A percentile compares a stretch with the other conserved stretches of the same genome.
Conservation (phyloP, 129 eudicot species). For the Helichrysum umbraculigerum region DNA sequence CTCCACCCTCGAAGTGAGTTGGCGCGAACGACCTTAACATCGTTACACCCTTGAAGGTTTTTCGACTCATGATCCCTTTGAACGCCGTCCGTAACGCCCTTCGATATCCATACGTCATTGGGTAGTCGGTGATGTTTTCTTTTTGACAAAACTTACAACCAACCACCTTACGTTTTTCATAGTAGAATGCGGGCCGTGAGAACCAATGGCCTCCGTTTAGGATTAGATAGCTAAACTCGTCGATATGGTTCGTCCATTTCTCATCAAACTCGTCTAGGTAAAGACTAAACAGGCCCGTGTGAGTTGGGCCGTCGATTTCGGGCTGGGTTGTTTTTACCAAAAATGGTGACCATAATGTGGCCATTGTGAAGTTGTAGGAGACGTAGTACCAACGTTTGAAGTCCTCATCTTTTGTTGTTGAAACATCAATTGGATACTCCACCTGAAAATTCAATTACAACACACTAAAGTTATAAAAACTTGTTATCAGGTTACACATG, state of each 20-base stretch:
- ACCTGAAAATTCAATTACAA: constrained; percentile 33
- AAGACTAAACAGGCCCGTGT: constrained; percentile 44
- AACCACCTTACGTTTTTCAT: constrained; percentile 34
- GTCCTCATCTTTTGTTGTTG: constrained; percentile 48
- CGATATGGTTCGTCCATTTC: constrained; percentile 49
- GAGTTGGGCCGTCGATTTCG: constrained; percentile 42
- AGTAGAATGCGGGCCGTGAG: constrained; percentile 49
- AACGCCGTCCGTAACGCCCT: constrained; percentile 50
- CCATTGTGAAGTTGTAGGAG: constrained; percentile 50
- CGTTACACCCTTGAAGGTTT: constrained; percentile 41
- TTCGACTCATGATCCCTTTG: constrained; percentile 38
- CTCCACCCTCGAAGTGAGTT: constrained; percentile 61
- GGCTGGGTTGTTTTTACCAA: constrained; percentile 37
- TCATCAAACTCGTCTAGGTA: constrained; percentile 51
- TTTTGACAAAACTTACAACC: constrained; percentile 55
- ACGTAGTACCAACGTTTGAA: constrained; percentile 47
- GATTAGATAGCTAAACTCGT: constrained; percentile 47
- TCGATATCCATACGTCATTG: constrained; percentile 43
- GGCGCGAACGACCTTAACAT: constrained; percentile 59
- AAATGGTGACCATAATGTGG: constrained; percentile 52
- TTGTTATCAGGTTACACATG: constrained; percentile 14
- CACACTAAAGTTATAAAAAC: neutral
- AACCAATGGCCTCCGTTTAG: constrained; percentile 69
- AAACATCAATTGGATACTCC: constrained; percentile 49
- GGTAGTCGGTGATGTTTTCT: constrained; percentile 40